Evolutionary conservation across 2,329 filamentous ascomycete species (phyloP).

Genomic region (Trichoderma sp.): DNA sequence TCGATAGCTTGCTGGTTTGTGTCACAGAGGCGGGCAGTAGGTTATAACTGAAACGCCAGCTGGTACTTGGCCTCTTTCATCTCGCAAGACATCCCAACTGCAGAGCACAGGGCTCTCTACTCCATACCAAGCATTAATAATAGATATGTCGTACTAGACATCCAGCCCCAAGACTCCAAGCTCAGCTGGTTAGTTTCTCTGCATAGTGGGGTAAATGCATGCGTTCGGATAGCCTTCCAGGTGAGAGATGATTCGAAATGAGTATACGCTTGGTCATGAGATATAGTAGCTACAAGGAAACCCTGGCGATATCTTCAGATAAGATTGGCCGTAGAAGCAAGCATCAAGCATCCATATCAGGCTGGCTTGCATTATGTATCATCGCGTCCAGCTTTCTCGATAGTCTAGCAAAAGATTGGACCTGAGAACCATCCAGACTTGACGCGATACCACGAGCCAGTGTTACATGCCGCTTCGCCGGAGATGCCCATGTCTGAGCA

Average conservation of each 20-base stretch:
- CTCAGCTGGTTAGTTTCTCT: not conserved
- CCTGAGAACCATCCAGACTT: not conserved
- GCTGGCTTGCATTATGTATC: not conserved
- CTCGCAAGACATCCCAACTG: not conserved
- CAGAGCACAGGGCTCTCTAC: not conserved
- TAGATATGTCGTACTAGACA: not conserved
- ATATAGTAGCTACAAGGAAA: not conserved
- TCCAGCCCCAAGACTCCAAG: not conserved
- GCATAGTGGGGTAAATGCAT: not conserved
- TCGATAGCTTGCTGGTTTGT: not conserved
- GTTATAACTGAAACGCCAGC: not conserved
- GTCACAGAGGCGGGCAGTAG: not conserved
- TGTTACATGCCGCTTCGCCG: slow-evolving; percentile 20
- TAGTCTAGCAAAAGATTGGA: not conserved
- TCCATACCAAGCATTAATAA: not conserved
- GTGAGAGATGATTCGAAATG: not conserved
- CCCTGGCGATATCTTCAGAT: not conserved
- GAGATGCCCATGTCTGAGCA: not conserved
- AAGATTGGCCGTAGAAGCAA: not conserved
- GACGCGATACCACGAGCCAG: slow-evolving; percentile 7
- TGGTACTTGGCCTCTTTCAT: not conserved
- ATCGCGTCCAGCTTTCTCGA: not conserved
- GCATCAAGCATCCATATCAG: not conserved
- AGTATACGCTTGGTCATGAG: not conserved
- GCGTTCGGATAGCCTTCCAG: not conserved